These are phyloP conservation scores for Alternaria dauci DNA, from an alignment of 2,329 filamentous ascomycete species.

Conservation along the genomic window DNA sequence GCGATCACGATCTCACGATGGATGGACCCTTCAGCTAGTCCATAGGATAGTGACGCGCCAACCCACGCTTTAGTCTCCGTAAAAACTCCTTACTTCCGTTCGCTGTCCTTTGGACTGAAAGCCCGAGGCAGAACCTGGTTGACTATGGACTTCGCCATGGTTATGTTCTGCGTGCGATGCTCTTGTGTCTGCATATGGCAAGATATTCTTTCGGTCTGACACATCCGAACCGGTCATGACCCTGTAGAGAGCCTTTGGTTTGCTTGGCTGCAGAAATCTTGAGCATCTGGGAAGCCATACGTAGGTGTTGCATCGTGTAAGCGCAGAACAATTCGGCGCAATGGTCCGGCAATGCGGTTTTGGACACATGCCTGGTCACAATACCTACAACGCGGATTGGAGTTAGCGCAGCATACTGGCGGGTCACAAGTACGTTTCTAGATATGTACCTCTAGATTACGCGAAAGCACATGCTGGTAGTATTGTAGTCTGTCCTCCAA, in stretches of 20 bases:
- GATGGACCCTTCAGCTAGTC: slow-evolving; percentile 15
- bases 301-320: neutral
- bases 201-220: neutral
- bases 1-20: slow-evolving; percentile 11
- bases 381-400: neutral
- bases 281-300: neutral
- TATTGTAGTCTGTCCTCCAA: neutral
- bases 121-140: neutral
- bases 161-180: neutral
- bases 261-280: neutral
- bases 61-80: slow-evolving; percentile 2
- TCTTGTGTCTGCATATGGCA: neutral
- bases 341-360: neutral
- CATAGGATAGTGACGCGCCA: slow-evolving; percentile 7
- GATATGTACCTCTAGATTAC: neutral
- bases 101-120: neutral
- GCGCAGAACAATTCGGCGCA: neutral
- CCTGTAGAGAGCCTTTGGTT: neutral
- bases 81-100: neutral
- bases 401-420: slow-evolving; percentile 1
- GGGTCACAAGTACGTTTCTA: slow-evolving; percentile 4
- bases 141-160: neutral
- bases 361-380: neutral
- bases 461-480: neutral
- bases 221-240: neutral